phyloP scores from a whole-genome alignment of 106 monocot genomes.

The Triglochin maritima region DNA sequence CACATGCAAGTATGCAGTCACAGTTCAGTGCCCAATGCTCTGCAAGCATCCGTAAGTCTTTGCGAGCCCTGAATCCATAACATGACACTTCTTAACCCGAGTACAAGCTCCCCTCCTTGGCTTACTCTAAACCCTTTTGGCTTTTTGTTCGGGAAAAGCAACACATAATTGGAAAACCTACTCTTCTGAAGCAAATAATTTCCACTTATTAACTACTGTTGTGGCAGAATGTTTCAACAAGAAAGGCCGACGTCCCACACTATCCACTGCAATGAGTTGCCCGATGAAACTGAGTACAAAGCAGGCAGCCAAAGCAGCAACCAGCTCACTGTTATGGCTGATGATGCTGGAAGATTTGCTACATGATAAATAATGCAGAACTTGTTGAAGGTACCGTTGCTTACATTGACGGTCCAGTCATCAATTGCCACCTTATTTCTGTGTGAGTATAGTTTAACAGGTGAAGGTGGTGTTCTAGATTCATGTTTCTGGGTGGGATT shows the following conservation, averaged over 20 bases:
- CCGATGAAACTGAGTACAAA: constrained; percentile 7
- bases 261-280: constrained; percentile 68
- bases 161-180: too few species aligned
- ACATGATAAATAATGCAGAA: constrained; percentile 13
- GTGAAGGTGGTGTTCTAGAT: too few species aligned
- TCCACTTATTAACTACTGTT: too few species aligned
- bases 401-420: neutral
- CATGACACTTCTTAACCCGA: neutral
- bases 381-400: neutral
- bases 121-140: too few species aligned
- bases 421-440: neutral
- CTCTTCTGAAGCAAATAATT: too few species aligned
- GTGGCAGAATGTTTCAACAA: constrained; percentile 69
- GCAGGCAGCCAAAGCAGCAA: constrained; percentile 4
- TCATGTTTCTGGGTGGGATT: too few species aligned
- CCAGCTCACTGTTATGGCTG: constrained; percentile 12
- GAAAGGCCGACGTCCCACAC: constrained; percentile 53
- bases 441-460: too few species aligned
- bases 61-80: neutral
- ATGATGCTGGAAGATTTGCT: constrained; percentile 16
- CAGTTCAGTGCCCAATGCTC: constrained; percentile 55
- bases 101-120: too few species aligned
- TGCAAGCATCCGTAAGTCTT: constrained; percentile 79
- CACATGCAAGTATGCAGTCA: constrained; percentile 83
- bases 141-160: too few species aligned